Evolutionary conservation across 208 protist genomes (phyloP), one percentile per base, ranked within the genome.

Genomic region (Trichomonas gallinae): DNA sequence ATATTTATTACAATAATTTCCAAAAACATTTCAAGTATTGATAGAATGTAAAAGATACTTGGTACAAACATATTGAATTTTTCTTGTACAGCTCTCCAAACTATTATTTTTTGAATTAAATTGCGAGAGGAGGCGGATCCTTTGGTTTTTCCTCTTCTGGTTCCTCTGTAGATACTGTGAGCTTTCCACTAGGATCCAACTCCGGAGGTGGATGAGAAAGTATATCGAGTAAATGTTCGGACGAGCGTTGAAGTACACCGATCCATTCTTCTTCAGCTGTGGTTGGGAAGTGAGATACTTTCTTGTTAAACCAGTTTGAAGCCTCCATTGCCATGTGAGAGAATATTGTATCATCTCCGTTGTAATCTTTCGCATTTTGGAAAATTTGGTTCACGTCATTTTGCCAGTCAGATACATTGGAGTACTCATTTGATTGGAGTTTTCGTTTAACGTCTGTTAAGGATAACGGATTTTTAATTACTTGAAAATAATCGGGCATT

Each of bases 181-280:
- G 26, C 26, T 72, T 72, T 72, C 58, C 58, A n/a, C 58, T 72
- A 31, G 58, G 58, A n/a, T 72, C 58, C 6, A 72, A n/a, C 58
- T 72, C 58, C 26, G 58, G 58, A n/a, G 58, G 58, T 31, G 58
- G 58, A n/a, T 72, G 58, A n/a, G 58, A 72, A 72, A 72, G 58
- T 31, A 72, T 72, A 72, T 72, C 58, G 6, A 72, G 26, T 21
- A 72, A 72, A 72, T 72, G 58, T n/a, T 72, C 58, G 6, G 58
- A 72, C 6, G 58, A n/a, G 8, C 58, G 8, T 72, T 72, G 58
- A 72, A 72, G 58, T 31, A 72, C 58, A n/a, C 44, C 10, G 0
- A 93, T 34, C 87, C 87, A 93, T 93, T 93, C 87, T 93, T 93
- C 87, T 38, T 58, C 44, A 51, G 21, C 40, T 38, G 87, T 93